Conservation (phyloP, 768 basidiomycete species). For the Sporobolomyces pararoseus region DNA sequence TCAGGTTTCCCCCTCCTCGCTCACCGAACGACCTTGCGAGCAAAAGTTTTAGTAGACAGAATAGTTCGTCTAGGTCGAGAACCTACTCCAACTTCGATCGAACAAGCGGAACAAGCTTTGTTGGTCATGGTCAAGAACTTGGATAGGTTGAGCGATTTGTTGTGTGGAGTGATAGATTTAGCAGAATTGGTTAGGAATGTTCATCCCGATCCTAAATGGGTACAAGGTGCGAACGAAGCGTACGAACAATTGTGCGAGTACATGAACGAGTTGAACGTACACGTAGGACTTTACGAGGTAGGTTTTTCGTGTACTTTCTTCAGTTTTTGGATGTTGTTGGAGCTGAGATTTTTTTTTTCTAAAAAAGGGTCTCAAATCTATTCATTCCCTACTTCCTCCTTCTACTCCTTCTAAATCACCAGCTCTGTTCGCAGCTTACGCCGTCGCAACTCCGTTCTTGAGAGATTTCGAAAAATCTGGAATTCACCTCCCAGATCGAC, state of each 20-base stretch:
- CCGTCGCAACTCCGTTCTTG: constrained; percentile 86
- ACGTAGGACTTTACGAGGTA: constrained; percentile 62
- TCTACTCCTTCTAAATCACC: constrained; percentile 38
- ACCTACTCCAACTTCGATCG: constrained; percentile 38
- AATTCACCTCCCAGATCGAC: constrained; percentile 73
- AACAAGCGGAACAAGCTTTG: constrained; percentile 57
- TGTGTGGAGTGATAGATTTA: constrained; percentile 94
- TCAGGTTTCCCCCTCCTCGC: constrained; percentile 67
- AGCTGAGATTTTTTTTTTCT: background rate
- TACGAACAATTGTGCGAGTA: constrained; percentile 92
- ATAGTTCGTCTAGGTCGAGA: constrained; percentile 53
- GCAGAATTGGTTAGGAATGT: constrained; percentile 89
- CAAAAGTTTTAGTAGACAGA: constrained; percentile 75
- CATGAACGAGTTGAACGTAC: constrained; percentile 95
- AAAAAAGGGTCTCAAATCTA: constrained; percentile 46
- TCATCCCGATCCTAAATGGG: constrained; percentile 82
- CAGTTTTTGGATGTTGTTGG: too few species aligned
- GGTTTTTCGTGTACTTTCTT: too few species aligned
- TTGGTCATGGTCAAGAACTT: constrained; percentile 71
- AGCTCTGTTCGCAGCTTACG: constrained; percentile 45
- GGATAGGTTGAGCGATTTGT: constrained; percentile 89
- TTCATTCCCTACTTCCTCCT: constrained; percentile 40
- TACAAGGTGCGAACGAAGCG: constrained; percentile 73
- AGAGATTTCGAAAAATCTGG: constrained; percentile 97
- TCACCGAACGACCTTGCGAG: constrained; percentile 72